phyloP scores from a whole-genome alignment of 1,284 basidiomycete species.

The Puccinia brachypodii region DNA sequence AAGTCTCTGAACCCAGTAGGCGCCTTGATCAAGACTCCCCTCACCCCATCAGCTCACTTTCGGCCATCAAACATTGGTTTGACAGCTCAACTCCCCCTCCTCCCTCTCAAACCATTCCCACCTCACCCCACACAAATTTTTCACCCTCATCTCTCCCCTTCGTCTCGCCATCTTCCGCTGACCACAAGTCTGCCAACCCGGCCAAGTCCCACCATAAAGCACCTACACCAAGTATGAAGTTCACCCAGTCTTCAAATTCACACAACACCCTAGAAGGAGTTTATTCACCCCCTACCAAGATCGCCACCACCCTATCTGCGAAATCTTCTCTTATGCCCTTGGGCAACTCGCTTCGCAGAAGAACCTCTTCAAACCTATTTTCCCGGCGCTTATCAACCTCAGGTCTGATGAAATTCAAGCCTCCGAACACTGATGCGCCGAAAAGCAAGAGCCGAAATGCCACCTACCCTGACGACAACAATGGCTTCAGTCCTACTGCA shows the following conservation, averaged over 20 bases:
- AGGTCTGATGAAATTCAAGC: not conserved
- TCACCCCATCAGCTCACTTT: not conserved
- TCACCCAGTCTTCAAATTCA: too few relatives aligned
- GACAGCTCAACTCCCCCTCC: not conserved
- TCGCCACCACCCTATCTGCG: too few relatives aligned
- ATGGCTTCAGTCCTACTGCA: too few relatives aligned
- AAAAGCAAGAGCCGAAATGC: too few relatives aligned
- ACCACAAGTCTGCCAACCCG: not conserved
- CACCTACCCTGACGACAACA: too few relatives aligned
- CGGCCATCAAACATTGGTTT: not conserved
- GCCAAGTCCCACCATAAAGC: not conserved
- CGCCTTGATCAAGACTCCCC: not conserved
- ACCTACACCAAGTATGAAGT: too few relatives aligned
- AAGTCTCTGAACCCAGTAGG: not conserved
- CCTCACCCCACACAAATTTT: not conserved
- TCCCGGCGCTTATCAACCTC: not conserved
- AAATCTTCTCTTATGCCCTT: not conserved
- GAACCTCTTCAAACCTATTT: not conserved
- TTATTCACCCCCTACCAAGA: too few relatives aligned
- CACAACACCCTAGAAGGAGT: too few relatives aligned
- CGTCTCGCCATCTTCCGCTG: not conserved
- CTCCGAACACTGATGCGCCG: too few relatives aligned
- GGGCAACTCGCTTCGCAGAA: not conserved
- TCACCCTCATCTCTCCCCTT: not conserved
- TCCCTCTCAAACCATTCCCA: not conserved